Evolutionary conservation across 202 grass and related monocot species (phyloP).

Genomic region (Digitaria exilis): DNA sequence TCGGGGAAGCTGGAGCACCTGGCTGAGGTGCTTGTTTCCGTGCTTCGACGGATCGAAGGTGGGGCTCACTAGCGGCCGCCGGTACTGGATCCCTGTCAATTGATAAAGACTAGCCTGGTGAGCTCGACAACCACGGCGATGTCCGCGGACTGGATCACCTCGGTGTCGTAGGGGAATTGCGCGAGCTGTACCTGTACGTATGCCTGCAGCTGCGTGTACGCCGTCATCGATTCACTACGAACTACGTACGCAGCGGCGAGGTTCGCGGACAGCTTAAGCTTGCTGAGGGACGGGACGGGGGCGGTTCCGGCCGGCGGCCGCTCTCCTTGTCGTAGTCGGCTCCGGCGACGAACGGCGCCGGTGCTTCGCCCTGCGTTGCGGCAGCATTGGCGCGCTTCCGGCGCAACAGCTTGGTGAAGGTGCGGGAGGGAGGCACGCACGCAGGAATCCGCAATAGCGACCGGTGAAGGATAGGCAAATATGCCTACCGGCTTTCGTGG

Average conservation of each 20-base stretch:
- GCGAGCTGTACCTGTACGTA: too few species aligned
- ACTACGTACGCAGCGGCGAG: constrained; percentile 61
- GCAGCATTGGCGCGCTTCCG: constrained; percentile 47
- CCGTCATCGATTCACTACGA: constrained; percentile 84
- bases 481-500: too few species aligned
- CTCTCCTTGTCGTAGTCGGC: constrained; percentile 31
- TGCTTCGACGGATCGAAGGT: too few species aligned
- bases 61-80: too few species aligned
- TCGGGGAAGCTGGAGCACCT: too few species aligned
- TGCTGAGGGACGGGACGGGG: constrained; percentile 45
- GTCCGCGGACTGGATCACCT: constrained; percentile 76
- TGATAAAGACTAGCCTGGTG: too few species aligned
- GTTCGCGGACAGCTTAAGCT: constrained; percentile 81
- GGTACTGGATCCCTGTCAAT: too few species aligned
- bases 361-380: not conserved
- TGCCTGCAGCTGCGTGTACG: constrained; percentile 92
- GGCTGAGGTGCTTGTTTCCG: too few species aligned
- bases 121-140: constrained; percentile 69
- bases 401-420: constrained; percentile 70
- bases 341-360: not conserved
- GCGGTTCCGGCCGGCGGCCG: constrained; percentile 16
- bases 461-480: too few species aligned
- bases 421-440: too few species aligned
- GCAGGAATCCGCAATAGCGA: too few species aligned
- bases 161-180: constrained; percentile 76